phyloP scores from a whole-genome alignment of 306 rosid species.

The Fragaria ananassa region DNA sequence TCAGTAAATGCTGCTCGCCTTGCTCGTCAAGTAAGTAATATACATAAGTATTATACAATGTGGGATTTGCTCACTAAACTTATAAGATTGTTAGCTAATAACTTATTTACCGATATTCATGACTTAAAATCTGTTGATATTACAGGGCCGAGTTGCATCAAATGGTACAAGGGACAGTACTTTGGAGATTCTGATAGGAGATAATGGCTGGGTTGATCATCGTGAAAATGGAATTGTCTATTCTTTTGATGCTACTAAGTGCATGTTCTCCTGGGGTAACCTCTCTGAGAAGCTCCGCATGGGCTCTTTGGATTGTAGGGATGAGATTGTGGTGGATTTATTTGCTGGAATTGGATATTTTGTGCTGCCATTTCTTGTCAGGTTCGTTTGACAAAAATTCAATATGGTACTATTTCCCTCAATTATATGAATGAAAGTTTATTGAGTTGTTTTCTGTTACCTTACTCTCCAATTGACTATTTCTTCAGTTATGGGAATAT shows the following conservation, averaged over 20 bases:
- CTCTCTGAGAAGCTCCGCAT: constrained; percentile 89
- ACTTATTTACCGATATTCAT: background rate
- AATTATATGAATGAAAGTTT: background rate
- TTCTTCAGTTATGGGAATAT: constrained; percentile 2
- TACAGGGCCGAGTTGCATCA: constrained; percentile 77
- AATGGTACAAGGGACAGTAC: constrained; percentile 88
- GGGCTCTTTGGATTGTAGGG: constrained; percentile 60
- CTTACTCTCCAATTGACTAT: background rate
- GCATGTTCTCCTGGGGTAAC: constrained; percentile 99
- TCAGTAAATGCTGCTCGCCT: constrained; percentile 70
- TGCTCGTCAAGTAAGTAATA: constrained; percentile 70
- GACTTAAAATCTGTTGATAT: constrained; percentile 27
- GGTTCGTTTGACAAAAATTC: constrained; percentile 38
- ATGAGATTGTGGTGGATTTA: constrained; percentile 76
- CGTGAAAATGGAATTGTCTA: constrained; percentile 80
- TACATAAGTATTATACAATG: constrained; percentile 8
- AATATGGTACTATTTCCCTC: background rate
- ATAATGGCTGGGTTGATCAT: constrained; percentile 92
- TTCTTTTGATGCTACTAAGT: constrained; percentile 82
- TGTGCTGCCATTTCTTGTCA: constrained; percentile 88
- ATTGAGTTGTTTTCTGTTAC: background rate
- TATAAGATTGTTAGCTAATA: constrained; percentile 11
- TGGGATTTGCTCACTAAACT: constrained; percentile 9
- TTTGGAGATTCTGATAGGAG: constrained; percentile 82
- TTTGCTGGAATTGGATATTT: constrained; percentile 95